Evolutionary conservation across 2,329 filamentous ascomycete species (phyloP), one percentile per base, ranked within the genome.

Genomic region (Exophiala viscosa): DNA sequence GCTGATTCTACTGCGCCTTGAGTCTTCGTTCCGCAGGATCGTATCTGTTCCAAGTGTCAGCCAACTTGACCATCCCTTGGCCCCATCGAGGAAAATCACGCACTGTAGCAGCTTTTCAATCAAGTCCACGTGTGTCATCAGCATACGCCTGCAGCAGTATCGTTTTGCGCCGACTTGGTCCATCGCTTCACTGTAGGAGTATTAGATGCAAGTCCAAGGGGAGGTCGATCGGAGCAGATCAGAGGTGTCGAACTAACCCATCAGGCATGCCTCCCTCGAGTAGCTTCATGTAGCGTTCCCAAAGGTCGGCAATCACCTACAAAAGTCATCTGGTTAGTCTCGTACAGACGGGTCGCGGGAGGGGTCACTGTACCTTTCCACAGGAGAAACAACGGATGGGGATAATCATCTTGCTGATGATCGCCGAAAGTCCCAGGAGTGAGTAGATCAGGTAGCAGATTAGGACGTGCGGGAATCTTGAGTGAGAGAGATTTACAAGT

Each of bases 81-180:
- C 23, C 20, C n/a, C 7, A 50, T 4, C 35, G 31, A 20, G 17
- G 31, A 9, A n/a, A 28, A 11, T n/a, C 15, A 52, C 82, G 64
- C 85, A 95, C 88, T 92, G 89, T 61, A 99, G 83, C 45, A 99
- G 83, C 76, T 99, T 99, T 80, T 99, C 93, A 65, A 99, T 96
- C 58, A 99, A 79, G 71, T 99, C 93, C 66, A 99, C 93, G 74
- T 99, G 93, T 55, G 93, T 99, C 88, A 99, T 96, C 72, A 99
- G 85, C 93, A 99, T 99, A 67, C 93, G 87, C 64, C 93, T 88
- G 77, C 93, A 99, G 82, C 93, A 99, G 78, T 99, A 99, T 64
- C 93, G 84, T 74, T 90, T 92, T 67, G 95, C 87, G 51, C 90
- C 90, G 48, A 99, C 84, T 69, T 90, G 82, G 72, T 97, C 91